Evolutionary conservation across 805 yeast species (phyloP).

Genomic region (Cyberlindnera xylosilytica): DNA sequence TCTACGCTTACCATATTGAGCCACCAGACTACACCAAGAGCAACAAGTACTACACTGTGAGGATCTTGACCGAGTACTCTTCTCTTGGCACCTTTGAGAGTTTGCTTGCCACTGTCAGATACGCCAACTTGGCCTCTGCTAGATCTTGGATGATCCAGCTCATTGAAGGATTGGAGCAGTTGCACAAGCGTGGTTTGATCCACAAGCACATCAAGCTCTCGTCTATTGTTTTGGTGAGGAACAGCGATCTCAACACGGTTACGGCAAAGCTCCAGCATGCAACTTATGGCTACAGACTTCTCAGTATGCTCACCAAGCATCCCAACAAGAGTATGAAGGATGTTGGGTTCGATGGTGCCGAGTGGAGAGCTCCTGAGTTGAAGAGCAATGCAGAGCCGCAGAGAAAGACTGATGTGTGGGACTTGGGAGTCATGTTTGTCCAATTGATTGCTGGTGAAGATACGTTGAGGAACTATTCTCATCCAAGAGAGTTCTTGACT

Average conservation of each 20-base stretch:
- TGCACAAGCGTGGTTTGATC: slow-evolving; percentile 81
- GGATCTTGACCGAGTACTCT: slow-evolving; percentile 64
- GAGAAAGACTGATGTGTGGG: slow-evolving; percentile 91
- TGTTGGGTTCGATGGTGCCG: slow-evolving; percentile 21
- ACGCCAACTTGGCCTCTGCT: slow-evolving; percentile 69
- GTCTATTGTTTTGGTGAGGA: slow-evolving; percentile 52
- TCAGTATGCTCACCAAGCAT: slow-evolving; percentile 37
- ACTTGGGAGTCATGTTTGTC: slow-evolving; percentile 74
- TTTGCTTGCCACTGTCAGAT: slow-evolving; percentile 62
- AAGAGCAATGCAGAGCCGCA: slow-evolving; percentile 46
- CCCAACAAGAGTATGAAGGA: slow-evolving; percentile 31
- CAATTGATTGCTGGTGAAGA: slow-evolving; percentile 63
- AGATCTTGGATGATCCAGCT: slow-evolving; percentile 87
- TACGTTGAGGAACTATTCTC: slow-evolving; percentile 48
- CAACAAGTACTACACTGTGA: slow-evolving; percentile 52
- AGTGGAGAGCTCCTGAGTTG: slow-evolving; percentile 85
- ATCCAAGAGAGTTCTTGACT: slow-evolving; percentile 62
- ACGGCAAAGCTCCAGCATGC: slow-evolving; percentile 58
- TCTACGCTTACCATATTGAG: slow-evolving; percentile 75
- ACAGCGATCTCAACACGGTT: slow-evolving; percentile 50
- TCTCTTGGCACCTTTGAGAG: slow-evolving; percentile 59
- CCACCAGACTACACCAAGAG: slow-evolving; percentile 33
- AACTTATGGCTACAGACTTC: slow-evolving; percentile 51
- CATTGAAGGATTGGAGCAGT: slow-evolving; percentile 76
- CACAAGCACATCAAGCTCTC: slow-evolving; percentile 68